Conservation (phyloP, 805 yeast genomes). For the Lachancea nothofagi region DNA sequence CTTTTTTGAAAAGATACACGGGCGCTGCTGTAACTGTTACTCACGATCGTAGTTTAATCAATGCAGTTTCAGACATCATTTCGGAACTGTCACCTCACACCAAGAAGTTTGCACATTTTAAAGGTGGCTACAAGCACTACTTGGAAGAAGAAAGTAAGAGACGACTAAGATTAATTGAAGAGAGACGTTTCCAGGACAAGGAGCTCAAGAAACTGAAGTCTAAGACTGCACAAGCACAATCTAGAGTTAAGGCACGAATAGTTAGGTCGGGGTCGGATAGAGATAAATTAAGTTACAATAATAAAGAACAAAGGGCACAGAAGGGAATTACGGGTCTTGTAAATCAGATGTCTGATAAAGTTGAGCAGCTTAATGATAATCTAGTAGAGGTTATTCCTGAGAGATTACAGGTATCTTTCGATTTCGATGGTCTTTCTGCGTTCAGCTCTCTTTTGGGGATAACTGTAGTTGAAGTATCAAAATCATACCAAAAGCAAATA, state of each 20-base stretch:
- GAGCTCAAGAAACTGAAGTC: conserved; percentile 15
- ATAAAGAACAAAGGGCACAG: conserved; percentile 16
- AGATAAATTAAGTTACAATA: conserved; percentile 15
- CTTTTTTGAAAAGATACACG: conserved; percentile 11
- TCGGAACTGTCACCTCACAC: conserved; percentile 16
- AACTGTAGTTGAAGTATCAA: conserved; percentile 11
- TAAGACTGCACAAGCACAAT: conserved; percentile 13
- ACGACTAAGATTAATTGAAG: conserved; percentile 12
- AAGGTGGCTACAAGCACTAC: conserved; percentile 16
- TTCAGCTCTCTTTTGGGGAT: conserved; percentile 13
- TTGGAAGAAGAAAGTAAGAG: conserved; percentile 15
- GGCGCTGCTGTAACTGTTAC: conserved; percentile 14
- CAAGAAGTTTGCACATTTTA: conserved; percentile 13
- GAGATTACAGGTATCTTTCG: conserved; percentile 12
- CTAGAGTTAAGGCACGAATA: conserved; percentile 15
- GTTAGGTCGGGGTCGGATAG: conserved; percentile 16
- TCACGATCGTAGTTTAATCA: conserved; percentile 15
- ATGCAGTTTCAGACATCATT: conserved; percentile 13
- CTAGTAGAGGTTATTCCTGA: conserved; percentile 17
- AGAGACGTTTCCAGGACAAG: conserved; percentile 16
- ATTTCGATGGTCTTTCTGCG: conserved; percentile 14
- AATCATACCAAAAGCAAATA: conserved; percentile 13
- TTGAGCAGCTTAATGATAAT: conserved; percentile 13
- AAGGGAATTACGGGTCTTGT: conserved; percentile 14
- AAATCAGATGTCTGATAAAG: conserved; percentile 15